Evolutionary conservation across 768 basidiomycete species (phyloP).

Genomic region (Pleurotus salmoneostramineus): DNA sequence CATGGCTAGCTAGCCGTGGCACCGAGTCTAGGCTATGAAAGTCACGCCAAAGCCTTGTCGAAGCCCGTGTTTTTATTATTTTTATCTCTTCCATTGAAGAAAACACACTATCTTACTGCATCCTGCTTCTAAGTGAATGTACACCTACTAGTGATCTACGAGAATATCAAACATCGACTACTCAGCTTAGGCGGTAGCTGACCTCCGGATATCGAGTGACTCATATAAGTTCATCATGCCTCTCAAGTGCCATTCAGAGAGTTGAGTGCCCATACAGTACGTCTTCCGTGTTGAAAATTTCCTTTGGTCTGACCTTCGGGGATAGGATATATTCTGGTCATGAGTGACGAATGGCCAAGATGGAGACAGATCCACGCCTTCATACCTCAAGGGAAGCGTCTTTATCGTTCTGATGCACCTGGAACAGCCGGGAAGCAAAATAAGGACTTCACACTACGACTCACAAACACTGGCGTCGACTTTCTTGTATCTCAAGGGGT

Average conservation of each 20-base stretch:
- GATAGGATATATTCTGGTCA: not conserved
- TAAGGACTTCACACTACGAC: not conserved
- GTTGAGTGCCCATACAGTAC: too few species aligned
- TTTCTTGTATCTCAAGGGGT: not conserved
- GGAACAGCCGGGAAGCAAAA: not conserved
- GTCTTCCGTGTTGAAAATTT: not conserved
- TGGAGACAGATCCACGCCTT: not conserved
- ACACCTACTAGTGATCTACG: too few species aligned
- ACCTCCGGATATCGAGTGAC: too few species aligned
- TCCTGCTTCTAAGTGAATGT: too few species aligned
- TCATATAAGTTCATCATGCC: too few species aligned
- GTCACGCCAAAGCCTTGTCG: not conserved
- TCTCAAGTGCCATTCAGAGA: too few species aligned
- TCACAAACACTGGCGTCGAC: not conserved
- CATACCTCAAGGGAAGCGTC: not conserved
- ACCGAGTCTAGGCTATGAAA: slow-evolving; percentile 10
- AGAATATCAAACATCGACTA: too few species aligned
- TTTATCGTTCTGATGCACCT: not conserved
- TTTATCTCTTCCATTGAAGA: too few species aligned
- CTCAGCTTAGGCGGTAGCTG: too few species aligned
- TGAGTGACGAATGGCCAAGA: not conserved
- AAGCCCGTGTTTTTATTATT: too few species aligned
- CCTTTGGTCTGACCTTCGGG: not conserved
- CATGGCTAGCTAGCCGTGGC: slow-evolving; percentile 17
- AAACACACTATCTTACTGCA: too few species aligned